A percentile compares a stretch with the other conserved stretches of the same genome.
These are phyloP conservation scores for Globisporangium abappressorium DNA, from an alignment of 352 stramenopile genomes.

Conservation along the genomic window DNA sequence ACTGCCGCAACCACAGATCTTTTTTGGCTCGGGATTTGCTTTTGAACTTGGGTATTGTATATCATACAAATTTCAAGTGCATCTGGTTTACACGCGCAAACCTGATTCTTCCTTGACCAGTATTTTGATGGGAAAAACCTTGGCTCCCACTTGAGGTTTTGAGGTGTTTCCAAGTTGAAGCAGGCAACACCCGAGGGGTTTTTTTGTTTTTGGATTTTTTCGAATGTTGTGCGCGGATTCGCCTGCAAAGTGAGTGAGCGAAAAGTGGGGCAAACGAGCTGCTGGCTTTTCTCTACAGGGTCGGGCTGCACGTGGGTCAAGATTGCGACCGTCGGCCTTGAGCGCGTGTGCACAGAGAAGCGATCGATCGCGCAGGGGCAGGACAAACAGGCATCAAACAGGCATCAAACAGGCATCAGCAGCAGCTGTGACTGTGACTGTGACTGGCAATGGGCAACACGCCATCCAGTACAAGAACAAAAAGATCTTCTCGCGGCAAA, in stretches of 20 bases:
- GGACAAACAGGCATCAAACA: conserved; percentile 1
- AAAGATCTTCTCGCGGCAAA: neutral
- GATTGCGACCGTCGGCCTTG: neutral
- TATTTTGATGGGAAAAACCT: conserved; percentile 10
- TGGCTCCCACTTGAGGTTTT: conserved; percentile 1
- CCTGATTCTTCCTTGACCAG: conserved; percentile 14
- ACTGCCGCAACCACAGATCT: conserved; percentile 25
- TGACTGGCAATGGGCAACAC: conserved; percentile 1
- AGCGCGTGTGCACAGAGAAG: conserved; percentile 4
- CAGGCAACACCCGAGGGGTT: neutral
- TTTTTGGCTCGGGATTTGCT: conserved; percentile 1
- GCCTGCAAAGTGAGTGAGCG: neutral
- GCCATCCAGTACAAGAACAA: neutral
- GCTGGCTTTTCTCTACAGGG: neutral
- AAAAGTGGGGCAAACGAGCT: neutral
- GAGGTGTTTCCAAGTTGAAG: conserved; percentile 13
- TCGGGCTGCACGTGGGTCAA: neutral
- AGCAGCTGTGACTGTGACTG: neutral
- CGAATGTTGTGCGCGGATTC: neutral
- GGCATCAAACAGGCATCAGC: neutral
- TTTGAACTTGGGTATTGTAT: conserved; percentile 5
- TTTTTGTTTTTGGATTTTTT: neutral
- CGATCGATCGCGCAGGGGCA: neutral
- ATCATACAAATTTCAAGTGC: conserved; percentile 27
- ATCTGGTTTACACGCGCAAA: conserved; percentile 8